phyloP scores from a whole-genome alignment of 225 moss, liverwort and hornwort genomes.

The Physcomitrellopsis africana region DNA sequence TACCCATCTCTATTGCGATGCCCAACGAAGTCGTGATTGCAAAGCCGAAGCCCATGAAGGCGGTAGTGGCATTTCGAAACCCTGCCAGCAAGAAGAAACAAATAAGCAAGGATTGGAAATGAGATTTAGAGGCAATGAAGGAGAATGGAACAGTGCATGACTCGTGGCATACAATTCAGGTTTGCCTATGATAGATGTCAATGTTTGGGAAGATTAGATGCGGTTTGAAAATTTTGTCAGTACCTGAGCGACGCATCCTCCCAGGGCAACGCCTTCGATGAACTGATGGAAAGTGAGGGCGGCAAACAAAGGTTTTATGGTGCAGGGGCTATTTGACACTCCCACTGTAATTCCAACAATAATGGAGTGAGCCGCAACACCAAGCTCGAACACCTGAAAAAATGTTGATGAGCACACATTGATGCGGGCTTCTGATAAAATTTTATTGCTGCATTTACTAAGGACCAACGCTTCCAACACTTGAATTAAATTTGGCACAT shows the following conservation, averaged over 20 bases:
- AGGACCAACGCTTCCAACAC: no score
- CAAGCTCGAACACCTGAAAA: conserved; percentile 64
- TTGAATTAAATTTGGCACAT: no score
- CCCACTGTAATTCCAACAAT: conserved; percentile 65
- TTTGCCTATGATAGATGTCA: no score
- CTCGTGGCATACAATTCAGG: no score
- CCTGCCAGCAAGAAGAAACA: conserved; percentile 33
- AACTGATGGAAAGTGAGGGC: conserved; percentile 75
- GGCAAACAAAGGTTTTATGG: conserved; percentile 57
- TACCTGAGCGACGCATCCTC: conserved; percentile 76
- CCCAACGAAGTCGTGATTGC: conserved; percentile 49
- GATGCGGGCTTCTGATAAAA: not conserved
- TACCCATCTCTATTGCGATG: conserved; percentile 48
- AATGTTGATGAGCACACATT: no score
- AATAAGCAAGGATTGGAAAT: not conserved
- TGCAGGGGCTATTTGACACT: conserved; percentile 64
- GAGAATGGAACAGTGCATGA: no score
- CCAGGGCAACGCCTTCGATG: conserved; percentile 73
- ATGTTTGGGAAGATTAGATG: no score
- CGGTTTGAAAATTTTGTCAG: no score
- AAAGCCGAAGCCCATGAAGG: conserved; percentile 44
- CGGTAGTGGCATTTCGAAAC: conserved; percentile 31
- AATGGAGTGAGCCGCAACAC: conserved; percentile 62
- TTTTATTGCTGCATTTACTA: not conserved
- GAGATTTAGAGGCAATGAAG: no score